Evolutionary conservation across 2,329 filamentous ascomycete species (phyloP), one percentile per base, ranked within the genome.

Genomic region (Neopestalotiopsis clavispora): DNA sequence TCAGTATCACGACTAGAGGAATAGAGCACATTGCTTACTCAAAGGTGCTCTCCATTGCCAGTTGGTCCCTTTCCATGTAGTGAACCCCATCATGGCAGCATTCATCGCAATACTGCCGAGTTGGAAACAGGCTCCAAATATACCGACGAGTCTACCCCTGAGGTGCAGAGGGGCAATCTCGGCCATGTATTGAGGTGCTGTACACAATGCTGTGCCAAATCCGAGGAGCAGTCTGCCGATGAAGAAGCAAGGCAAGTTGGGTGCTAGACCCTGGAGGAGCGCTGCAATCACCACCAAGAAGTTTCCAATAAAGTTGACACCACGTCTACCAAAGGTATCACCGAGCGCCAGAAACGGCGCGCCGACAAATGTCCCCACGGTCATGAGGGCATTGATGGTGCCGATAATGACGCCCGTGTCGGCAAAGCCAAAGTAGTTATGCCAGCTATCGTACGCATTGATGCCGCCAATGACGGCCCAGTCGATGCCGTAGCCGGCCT

Each of bases 271-370:
- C 40, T 84, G 82, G 69, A 84, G 71, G 13, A 84, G 73, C 3
- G 82, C 80, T 4, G 82, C 81, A n/a, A 81, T 71, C 38, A 85
- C 76, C n/a, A 84, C 82, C 59, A 85, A 77, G 28, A 75, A 69
- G 63, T 84, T 85, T 3, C 84, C 84, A 10, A 80, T 62, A 63
- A 85, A 85, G 70, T 83, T 84, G 74, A 84, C 79, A 5, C 83
- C 84, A 69, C 85, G 83, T 67, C 85, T 82, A 59, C 86, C 85
- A 71, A 87, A 82, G 7, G 85, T 79, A 74, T 87, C 86, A 70
- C 84, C 82, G 7, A 87, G 78, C 6, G 81, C 79, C 66, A 86
- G 79, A 62, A 87, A 84, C 0, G 84, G 85, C 3, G 85, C 82
- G 20, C 85, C 85, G 67, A 79, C 78, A 62, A 85, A 80, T 6